A percentile compares a stretch with the other conserved stretches of the same genome.
Evolutionary conservation across 108 stramenopile species (phyloP).

Genomic region (Nannochloropsis gaditana): DNA sequence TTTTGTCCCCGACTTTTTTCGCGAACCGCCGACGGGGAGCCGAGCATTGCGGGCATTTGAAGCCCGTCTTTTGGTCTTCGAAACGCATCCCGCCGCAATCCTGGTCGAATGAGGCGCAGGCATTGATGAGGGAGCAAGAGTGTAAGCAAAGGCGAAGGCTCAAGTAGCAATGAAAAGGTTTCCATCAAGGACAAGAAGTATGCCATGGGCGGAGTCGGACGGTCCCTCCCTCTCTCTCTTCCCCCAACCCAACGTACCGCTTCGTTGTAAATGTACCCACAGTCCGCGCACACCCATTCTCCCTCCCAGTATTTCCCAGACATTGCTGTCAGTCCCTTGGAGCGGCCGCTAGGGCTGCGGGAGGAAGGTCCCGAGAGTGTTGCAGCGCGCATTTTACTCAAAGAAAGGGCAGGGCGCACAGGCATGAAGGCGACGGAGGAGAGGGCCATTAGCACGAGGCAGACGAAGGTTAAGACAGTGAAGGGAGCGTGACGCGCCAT

Average conservation of each 20-base stretch:
- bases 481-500: neutral
- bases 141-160: neutral
- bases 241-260: constrained; percentile 44
- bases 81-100: neutral
- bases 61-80: constrained; percentile 66
- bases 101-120: neutral
- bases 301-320: constrained; percentile 79
- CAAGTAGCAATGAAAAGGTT: no score
- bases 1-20: constrained; percentile 89
- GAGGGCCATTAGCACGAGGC: neutral
- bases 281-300: constrained; percentile 96
- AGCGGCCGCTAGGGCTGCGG: neutral
- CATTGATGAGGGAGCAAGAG: neutral
- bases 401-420: neutral
- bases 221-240: neutral
- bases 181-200: no score
- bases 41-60: constrained; percentile 92
- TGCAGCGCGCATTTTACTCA: neutral
- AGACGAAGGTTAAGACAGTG: neutral
- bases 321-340: constrained; percentile 52
- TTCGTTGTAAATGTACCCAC: constrained; percentile 91
- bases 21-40: constrained; percentile 93
- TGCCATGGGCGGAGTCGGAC: no score
- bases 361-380: neutral
- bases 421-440: constrained; percentile 1